phyloP scores from a whole-genome alignment of 106 monocot genomes.

The Dioscorea alata region DNA sequence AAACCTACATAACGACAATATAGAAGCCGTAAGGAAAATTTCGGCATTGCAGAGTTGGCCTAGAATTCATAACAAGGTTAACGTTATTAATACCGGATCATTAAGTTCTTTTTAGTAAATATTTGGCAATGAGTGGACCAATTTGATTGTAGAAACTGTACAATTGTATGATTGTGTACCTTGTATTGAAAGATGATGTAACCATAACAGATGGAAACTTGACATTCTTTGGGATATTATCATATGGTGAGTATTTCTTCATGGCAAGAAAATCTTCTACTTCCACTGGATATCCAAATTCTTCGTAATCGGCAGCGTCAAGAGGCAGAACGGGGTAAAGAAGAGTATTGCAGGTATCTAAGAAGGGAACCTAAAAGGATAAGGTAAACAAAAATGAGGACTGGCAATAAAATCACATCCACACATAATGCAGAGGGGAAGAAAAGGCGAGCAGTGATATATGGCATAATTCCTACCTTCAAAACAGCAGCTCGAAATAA shows the following conservation, averaged over 20 bases:
- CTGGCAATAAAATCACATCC: not conserved
- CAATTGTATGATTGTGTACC: slow-evolving; percentile 23
- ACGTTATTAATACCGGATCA: too few species aligned
- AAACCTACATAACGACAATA: slow-evolving; percentile 43
- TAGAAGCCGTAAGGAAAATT: too few species aligned
- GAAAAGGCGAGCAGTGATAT: not conserved
- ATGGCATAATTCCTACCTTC: slow-evolving; percentile 48
- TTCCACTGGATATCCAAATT: slow-evolving; percentile 83
- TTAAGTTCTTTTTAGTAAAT: too few species aligned
- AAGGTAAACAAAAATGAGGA: not conserved
- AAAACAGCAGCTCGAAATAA: slow-evolving; percentile 81
- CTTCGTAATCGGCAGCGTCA: slow-evolving; percentile 72
- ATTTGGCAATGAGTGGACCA: too few species aligned
- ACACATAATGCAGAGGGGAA: not conserved
- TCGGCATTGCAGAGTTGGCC: too few species aligned
- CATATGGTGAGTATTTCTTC: slow-evolving; percentile 81
- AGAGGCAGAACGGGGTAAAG: slow-evolving; percentile 75
- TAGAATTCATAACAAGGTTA: too few species aligned
- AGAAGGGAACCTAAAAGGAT: slow-evolving; percentile 67
- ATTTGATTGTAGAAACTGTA: too few species aligned
- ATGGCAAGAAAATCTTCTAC: slow-evolving; percentile 82
- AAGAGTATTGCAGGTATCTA: slow-evolving; percentile 87
- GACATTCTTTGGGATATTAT: slow-evolving; percentile 80
- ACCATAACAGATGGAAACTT: slow-evolving; percentile 82
- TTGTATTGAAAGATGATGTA: slow-evolving; percentile 83